Base-by-base conservation (phyloP, 139 green algal genomes). In the Nannochloris sp. region DNA sequence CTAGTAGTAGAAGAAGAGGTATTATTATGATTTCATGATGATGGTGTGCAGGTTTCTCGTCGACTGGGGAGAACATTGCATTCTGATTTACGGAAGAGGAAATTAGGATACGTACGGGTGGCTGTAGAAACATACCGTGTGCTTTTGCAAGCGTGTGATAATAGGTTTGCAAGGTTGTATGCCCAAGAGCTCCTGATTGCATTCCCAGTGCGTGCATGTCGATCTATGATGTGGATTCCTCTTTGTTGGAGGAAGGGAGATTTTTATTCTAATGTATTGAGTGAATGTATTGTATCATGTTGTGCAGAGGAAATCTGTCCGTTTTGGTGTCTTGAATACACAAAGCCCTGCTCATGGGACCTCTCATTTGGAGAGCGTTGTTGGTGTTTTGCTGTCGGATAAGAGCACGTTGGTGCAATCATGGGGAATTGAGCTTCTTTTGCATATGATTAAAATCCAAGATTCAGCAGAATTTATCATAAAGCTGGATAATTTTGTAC, bases 81-180 rank as follows among this genome's bases (percentile, higher is more conserved):
- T 34, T 63, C 61, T n/a, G 76, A 83, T 12, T 70, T 85, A 34
- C 23, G 29, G 16, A 19, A 21, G 4, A 34, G 57, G 2, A 54
- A 55, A 2, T 68, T 57, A 6, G 79, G 79, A 44, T 79, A 78
- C 56, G 73, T 82, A 6, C 44, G 71, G 43, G 44, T 83, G 48
- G 67, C 76, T 4, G 76, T 66, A 27, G 12, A 49, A 18, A 63
- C 79, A 4, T 85, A 78, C 65, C 34, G 24, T 50, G 34, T 71
- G 31, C 61, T 85, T 46, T 36, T 83, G 40, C 25, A 55, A 15
- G 21, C 44, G 3, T 53, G 67, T 21, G 46, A 60, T 21, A 25
- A 36, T 0, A 27, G 56, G 24, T 56, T 71, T 16, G 60, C 53
- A 54, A 57, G 46, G 34, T 61, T 81, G n/a, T 62, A 81, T 24